Percentiles rank a stretch among this genome's conserved stretches.
Evolutionary conservation across 1,139 yeast species (phyloP).

Genomic region (Pichia inconspicua): DNA sequence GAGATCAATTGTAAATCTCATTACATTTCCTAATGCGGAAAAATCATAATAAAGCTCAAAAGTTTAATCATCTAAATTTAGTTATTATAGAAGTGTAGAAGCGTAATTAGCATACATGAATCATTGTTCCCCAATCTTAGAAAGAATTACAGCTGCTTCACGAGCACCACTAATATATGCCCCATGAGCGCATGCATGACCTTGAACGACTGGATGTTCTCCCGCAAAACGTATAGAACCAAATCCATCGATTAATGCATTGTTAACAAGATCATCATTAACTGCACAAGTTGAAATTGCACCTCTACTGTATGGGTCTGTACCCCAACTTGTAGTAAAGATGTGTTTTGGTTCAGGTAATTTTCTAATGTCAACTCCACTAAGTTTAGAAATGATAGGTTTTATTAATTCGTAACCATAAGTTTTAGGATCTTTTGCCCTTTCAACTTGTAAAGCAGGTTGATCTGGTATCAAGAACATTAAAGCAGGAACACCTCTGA

Average conservation of each 20-base stretch:
- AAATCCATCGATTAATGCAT: constrained; percentile 33
- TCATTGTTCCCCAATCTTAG: background rate
- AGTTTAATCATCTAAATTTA: too few relatives aligned
- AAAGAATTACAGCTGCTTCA: constrained; percentile 32
- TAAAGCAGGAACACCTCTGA: constrained; percentile 28
- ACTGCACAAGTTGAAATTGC: constrained; percentile 40
- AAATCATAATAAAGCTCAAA: background rate
- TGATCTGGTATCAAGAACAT: constrained; percentile 44
- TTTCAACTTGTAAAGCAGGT: constrained; percentile 32
- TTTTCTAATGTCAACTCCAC: constrained; percentile 11
- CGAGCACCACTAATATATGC: constrained; percentile 45
- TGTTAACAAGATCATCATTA: constrained; percentile 30
- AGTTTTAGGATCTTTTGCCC: constrained; percentile 13
- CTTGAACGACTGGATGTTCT: constrained; percentile 45
- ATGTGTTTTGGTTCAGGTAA: constrained; percentile 36
- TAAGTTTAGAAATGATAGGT: constrained; percentile 22
- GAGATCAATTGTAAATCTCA: background rate
- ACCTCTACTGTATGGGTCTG: constrained; percentile 43
- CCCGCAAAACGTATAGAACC: constrained; percentile 49
- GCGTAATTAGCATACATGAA: too few relatives aligned
- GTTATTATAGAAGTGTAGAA: background rate
- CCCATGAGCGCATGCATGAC: constrained; percentile 51
- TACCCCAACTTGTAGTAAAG: constrained; percentile 42
- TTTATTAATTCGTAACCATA: constrained; percentile 20
- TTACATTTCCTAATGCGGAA: constrained; percentile 4